Evolutionary conservation across 768 basidiomycete species (phyloP).

Genomic region (Dioszegia hungarica): DNA sequence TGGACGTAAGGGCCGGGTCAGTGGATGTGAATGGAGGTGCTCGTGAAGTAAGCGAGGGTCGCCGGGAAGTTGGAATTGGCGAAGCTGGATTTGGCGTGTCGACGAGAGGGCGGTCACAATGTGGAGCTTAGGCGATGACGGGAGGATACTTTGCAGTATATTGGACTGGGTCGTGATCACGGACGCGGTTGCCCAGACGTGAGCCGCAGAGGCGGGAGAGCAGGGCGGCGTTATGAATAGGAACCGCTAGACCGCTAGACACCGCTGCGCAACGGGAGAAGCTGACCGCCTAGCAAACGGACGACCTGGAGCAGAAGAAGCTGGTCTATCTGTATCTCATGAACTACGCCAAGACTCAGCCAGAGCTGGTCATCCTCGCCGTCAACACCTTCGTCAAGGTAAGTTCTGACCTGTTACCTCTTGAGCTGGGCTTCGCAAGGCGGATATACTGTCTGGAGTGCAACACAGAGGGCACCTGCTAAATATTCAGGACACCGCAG

Average conservation of each 20-base stretch:
- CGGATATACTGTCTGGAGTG: not conserved
- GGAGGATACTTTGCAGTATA: too few species aligned
- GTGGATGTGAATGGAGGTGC: too few species aligned
- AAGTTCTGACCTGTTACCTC: not conserved
- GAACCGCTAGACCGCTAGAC: too few species aligned
- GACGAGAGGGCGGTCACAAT: too few species aligned
- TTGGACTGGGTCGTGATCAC: too few species aligned
- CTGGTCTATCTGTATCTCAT: conserved; percentile 98
- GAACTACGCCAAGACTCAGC: conserved; percentile 99
- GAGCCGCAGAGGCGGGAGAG: too few species aligned
- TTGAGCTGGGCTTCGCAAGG: not conserved
- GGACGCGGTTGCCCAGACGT: too few species aligned
- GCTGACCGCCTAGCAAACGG: conserved; percentile 66
- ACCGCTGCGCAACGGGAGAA: too few species aligned
- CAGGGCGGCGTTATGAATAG: too few species aligned
- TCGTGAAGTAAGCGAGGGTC: too few species aligned
- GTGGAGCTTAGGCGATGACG: too few species aligned
- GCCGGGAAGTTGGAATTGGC: not conserved
- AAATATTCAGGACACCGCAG: conserved; percentile 71
- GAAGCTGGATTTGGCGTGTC: not conserved
- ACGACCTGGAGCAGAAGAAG: conserved; percentile 99
- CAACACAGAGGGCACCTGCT: too few species aligned
- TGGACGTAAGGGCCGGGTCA: not conserved
- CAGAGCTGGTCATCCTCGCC: conserved; percentile 95
- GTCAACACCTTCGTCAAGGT: conserved; percentile 93